Evolutionary conservation across 225 moss, liverwort and hornwort species (phyloP).

Genomic region (Physcomitrellopsis africana): DNA sequence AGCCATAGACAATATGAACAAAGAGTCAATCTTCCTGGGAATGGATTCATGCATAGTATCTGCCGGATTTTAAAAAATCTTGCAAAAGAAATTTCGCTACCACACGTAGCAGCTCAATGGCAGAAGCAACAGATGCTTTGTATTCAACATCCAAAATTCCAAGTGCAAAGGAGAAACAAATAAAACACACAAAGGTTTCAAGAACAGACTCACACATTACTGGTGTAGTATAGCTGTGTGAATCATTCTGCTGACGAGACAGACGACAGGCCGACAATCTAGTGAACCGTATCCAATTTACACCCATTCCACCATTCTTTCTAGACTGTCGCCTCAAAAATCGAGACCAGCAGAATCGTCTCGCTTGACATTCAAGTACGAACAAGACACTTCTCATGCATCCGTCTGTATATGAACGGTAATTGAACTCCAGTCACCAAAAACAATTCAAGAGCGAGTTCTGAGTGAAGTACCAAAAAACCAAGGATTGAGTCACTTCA

Average conservation of each 20-base stretch:
- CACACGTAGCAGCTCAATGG: neutral
- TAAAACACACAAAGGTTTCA: neutral
- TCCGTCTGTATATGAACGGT: neutral
- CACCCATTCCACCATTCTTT: neutral
- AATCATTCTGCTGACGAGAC: neutral
- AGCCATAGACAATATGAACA: neutral
- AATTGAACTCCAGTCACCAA: neutral
- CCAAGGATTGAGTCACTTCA: neutral
- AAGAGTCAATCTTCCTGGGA: neutral
- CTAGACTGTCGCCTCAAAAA: neutral
- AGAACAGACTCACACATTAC: neutral
- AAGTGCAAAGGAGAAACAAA: no score
- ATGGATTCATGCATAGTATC: neutral
- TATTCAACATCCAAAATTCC: no score
- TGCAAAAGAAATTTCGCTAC: neutral
- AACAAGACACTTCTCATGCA: neutral
- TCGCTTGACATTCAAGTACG: neutral
- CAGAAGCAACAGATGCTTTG: neutral
- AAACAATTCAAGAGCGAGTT: neutral
- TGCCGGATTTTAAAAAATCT: neutral
- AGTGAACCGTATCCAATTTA: slow-evolving; percentile 6
- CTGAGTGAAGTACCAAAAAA: neutral
- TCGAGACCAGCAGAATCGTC: neutral
- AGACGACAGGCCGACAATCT: neutral
- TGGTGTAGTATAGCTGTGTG: neutral